Conservation (phyloP, 2,329 filamentous ascomycete genomes). For the Hypoxylon sp. region DNA sequence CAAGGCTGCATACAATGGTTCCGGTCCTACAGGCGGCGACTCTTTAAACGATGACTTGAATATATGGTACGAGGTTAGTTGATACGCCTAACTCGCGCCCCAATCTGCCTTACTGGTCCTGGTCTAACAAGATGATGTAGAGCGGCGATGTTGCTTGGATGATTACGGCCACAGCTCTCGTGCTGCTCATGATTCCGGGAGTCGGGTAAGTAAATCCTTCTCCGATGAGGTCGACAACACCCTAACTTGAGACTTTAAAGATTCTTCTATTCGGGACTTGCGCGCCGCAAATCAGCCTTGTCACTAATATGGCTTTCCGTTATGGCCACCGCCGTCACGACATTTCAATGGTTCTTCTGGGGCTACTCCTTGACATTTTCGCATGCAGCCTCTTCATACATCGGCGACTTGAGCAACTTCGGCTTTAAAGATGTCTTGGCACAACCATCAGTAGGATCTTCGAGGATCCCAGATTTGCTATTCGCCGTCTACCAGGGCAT, state of each 20-base stretch:
- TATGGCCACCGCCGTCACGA: conserved; percentile 84
- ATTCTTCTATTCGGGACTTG: conserved; percentile 93
- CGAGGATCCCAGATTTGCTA: conserved; percentile 79
- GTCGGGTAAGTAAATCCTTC: conserved; percentile 67
- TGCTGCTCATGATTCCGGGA: conserved; percentile 91
- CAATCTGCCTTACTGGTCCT: conserved; percentile 34
- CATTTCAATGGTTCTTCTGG: conserved; percentile 97
- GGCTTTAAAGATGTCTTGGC: conserved; percentile 80
- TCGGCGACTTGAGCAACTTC: conserved; percentile 82
- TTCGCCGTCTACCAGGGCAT: conserved; percentile 90
- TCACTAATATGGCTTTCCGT: conserved; percentile 91
- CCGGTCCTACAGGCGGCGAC: conserved; percentile 71
- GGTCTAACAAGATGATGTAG: conserved; percentile 45
- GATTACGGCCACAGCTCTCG: conserved; percentile 81
- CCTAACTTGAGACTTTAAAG: conserved; percentile 44
- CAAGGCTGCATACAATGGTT: conserved; percentile 70
- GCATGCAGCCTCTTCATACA: conserved; percentile 76
- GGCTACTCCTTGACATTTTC: conserved; percentile 86
- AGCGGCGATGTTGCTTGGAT: conserved; percentile 87
- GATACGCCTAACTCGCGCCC: background rate
- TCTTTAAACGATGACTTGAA: conserved; percentile 75
- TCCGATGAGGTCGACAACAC: background rate
- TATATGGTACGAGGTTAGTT: conserved; percentile 75
- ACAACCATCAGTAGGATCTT: conserved; percentile 76
- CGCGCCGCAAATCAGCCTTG: conserved; percentile 86